Conservation (phyloP, 352 stramenopile species). For the Blastocystis sp. region DNA sequence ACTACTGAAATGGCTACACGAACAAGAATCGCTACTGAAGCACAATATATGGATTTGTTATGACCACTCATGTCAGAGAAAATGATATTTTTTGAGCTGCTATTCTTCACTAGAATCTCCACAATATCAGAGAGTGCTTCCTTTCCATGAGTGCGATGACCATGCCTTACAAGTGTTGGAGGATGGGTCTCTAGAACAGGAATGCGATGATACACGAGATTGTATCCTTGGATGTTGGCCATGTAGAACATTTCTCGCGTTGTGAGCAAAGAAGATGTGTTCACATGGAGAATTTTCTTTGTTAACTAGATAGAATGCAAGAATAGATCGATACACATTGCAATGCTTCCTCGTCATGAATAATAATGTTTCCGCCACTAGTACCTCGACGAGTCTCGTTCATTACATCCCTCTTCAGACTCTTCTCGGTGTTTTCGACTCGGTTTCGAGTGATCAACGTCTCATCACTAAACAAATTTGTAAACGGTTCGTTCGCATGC, state of each 20-base stretch:
- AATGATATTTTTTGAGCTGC: slow-evolving; percentile 28
- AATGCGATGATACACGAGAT: background rate
- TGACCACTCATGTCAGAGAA: slow-evolving; percentile 51
- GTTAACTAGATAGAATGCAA: background rate
- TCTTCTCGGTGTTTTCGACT: slow-evolving; percentile 74
- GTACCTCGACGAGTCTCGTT: slow-evolving; percentile 67
- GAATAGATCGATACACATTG: background rate
- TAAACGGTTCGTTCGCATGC: slow-evolving; percentile 73
- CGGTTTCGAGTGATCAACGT: slow-evolving; percentile 72
- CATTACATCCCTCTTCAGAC: slow-evolving; percentile 77
- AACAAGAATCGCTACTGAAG: slow-evolving; percentile 3
- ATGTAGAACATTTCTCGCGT: slow-evolving; percentile 54
- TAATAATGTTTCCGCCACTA: slow-evolving; percentile 61
- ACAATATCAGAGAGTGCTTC: slow-evolving; percentile 34
- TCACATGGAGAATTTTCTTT: slow-evolving; percentile 28
- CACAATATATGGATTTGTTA: slow-evolving; percentile 24
- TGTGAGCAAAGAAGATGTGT: slow-evolving; percentile 13
- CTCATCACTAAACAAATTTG: slow-evolving; percentile 70
- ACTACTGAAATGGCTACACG: background rate
- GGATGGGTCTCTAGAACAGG: slow-evolving; percentile 22
- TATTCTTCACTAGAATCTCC: slow-evolving; percentile 18
- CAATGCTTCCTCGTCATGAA: slow-evolving; percentile 32
- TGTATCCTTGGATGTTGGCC: background rate
- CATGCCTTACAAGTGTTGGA: background rate
- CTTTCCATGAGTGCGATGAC: background rate